phyloP scores from a whole-genome alignment of 2,329 filamentous ascomycete genomes.

The Xylariaceae sp. region DNA sequence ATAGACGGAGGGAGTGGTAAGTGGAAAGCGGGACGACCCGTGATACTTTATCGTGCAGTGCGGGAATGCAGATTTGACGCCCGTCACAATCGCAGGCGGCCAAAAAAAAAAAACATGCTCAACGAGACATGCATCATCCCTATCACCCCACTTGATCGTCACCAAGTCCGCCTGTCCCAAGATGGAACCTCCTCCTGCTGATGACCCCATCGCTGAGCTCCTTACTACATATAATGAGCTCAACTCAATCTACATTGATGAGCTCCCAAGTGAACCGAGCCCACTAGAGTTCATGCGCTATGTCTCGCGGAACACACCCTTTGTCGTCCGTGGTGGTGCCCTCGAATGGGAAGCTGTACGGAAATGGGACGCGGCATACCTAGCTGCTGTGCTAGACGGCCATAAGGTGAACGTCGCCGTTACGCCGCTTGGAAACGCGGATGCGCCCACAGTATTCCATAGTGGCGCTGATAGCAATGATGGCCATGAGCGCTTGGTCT shows the following conservation, averaged over 20 bases:
- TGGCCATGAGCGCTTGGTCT: too few species aligned
- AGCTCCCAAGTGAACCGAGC: slow-evolving; percentile 61
- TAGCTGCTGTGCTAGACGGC: slow-evolving; percentile 51
- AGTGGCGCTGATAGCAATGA: slow-evolving; percentile 29
- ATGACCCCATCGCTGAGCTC: slow-evolving; percentile 49
- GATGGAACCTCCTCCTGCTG: slow-evolving; percentile 14
- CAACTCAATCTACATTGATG: slow-evolving; percentile 58
- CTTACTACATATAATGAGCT: slow-evolving; percentile 71
- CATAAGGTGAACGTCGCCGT: slow-evolving; percentile 69
- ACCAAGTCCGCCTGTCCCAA: too few species aligned
- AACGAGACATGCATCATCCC: too few species aligned
- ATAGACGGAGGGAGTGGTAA: too few species aligned
- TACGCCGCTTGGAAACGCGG: slow-evolving; percentile 65
- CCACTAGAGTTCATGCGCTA: slow-evolving; percentile 77
- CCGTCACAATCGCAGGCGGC: too few species aligned
- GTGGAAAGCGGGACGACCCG: too few species aligned
- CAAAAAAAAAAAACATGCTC: too few species aligned
- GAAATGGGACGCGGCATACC: slow-evolving; percentile 59
- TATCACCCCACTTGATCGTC: too few species aligned
- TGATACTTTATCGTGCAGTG: too few species aligned
- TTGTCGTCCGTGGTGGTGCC: slow-evolving; percentile 64
- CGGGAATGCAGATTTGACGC: too few species aligned
- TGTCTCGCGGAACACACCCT: slow-evolving; percentile 70
- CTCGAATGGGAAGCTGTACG: slow-evolving; percentile 57
- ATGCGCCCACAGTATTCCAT: slow-evolving; percentile 45